Evolutionary conservation across 2,329 filamentous ascomycete species (phyloP), one percentile per base, ranked within the genome.

Genomic region (Fusarium sp.): DNA sequence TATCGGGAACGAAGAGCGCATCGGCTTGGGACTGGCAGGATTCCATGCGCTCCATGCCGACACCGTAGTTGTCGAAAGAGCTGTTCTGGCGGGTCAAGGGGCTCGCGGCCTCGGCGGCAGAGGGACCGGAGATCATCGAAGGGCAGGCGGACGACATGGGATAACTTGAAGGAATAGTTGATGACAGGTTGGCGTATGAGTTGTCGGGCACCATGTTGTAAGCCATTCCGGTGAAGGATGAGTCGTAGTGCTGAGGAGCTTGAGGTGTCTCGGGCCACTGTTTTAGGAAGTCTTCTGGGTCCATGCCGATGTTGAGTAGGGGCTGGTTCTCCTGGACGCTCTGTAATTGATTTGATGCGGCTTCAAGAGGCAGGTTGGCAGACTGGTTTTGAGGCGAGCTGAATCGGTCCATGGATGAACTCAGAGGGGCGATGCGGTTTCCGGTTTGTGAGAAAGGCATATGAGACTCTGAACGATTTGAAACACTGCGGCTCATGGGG

Each of bases 31-130:
- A 83, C 29, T 81, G 79, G 6, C 76, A 75, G 3, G 83, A 84
- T 34, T 75, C 71, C 45, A 82, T 73, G 25, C 82, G 76, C 25
- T 80, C 73, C 81, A 84, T 83, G 40, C 79, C 74, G 51, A 77
- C 73, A 9, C 72, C 58, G 45, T 66, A 71, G 67, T 78, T 77
- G 49, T 80, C 75, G 29, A 78, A 76, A 11, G 77, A 77, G 76
- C 83, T 85, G 69, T 82, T 84, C 59, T 82, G 79, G 42, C 83
- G 79, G 12, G 82, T 83, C 73, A 85, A 78, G 29, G 82, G 79
- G 59, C 78, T 80, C 5, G 78, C 59, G 1, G 75, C 78, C 38
- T 84, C 83, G 6, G 79, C 61, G 11, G 78, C 79, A 15, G 81
- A 81, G 6, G 80, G 78, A 1, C 78, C 81, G 5, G 83, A 84